These are phyloP conservation scores for Cudoniella acicularis DNA, from an alignment of 495 filamentous ascomycete species.

Conservation along the genomic window DNA sequence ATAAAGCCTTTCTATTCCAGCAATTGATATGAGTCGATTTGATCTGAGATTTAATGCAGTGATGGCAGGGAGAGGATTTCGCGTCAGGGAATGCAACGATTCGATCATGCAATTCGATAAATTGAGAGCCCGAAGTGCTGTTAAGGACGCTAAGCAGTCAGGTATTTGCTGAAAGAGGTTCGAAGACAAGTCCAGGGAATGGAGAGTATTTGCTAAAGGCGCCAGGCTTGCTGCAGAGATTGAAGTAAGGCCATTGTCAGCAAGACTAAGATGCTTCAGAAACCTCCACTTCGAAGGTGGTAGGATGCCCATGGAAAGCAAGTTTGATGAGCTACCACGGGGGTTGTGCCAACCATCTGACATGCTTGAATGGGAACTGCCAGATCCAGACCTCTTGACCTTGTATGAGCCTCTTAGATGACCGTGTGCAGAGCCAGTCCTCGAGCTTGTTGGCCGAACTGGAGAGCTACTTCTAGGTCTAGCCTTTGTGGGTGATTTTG, in stretches of 20 bases:
- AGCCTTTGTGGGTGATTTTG: constrained; percentile 31
- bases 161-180: constrained; percentile 91
- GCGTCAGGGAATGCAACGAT: constrained; percentile 80
- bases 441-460: constrained; percentile 65
- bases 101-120: constrained; percentile 97
- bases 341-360: constrained; percentile 63
- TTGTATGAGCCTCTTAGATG: constrained; percentile 62
- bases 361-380: constrained; percentile 85
- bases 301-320: constrained; percentile 60
- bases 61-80: constrained; percentile 88
- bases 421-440: constrained; percentile 56
- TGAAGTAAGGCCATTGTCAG: constrained; percentile 83
- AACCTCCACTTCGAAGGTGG: constrained; percentile 91
- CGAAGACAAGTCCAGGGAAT: constrained; percentile 85
- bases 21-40: constrained; percentile 84
- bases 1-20: constrained; percentile 83
- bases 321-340: constrained; percentile 67
- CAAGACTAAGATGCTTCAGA: constrained; percentile 81
- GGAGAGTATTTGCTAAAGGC: constrained; percentile 79
- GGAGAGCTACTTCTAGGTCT: constrained; percentile 77
- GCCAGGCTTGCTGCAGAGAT: constrained; percentile 68
- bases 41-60: constrained; percentile 86
- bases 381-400: constrained; percentile 80
- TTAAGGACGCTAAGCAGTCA: constrained; percentile 77
- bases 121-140: constrained; percentile 81